phyloP scores from a whole-genome alignment of 1,139 yeast genomes.

The Wickerhamomyces sp. region DNA sequence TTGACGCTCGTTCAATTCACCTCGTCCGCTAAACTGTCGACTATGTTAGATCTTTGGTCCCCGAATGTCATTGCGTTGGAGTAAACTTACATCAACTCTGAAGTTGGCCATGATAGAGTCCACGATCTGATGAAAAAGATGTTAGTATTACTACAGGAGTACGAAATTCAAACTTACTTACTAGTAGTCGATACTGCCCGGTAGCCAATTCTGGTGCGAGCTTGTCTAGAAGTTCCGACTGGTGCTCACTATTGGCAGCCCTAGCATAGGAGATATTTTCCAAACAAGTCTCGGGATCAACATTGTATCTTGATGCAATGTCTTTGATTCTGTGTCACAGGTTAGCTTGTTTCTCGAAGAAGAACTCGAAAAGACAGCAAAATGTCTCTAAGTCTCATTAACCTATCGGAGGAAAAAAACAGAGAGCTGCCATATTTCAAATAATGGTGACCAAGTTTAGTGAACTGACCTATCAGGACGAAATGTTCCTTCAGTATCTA shows the following conservation, averaged over 20 bases:
- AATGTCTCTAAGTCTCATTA: too few relatives aligned
- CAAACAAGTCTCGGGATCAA: slow-evolving; percentile 47
- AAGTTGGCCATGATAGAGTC: slow-evolving; percentile 63
- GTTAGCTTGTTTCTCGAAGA: neutral
- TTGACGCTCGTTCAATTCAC: slow-evolving; percentile 56
- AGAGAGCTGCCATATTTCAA: too few relatives aligned
- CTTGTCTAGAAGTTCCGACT: slow-evolving; percentile 51
- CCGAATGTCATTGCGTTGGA: too few relatives aligned
- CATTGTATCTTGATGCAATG: slow-evolving; percentile 49
- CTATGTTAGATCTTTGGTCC: neutral
- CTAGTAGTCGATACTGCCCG: slow-evolving; percentile 40
- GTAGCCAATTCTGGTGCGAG: slow-evolving; percentile 44
- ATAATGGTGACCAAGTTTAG: too few relatives aligned
- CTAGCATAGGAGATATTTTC: slow-evolving; percentile 54
- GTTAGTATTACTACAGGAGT: neutral
- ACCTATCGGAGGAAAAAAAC: too few relatives aligned
- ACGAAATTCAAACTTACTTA: slow-evolving; percentile 10
- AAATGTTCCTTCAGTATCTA: slow-evolving; percentile 59
- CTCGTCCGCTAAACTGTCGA: slow-evolving; percentile 45
- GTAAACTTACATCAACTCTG: slow-evolving; percentile 41
- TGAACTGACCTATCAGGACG: slow-evolving; percentile 40
- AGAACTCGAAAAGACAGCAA: neutral
- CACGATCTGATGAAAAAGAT: slow-evolving; percentile 27
- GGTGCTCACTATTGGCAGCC: slow-evolving; percentile 58
- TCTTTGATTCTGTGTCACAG: slow-evolving; percentile 35